Evolutionary conservation across 108 stramenopile genomes (phyloP), one percentile per base, ranked within the genome.

Genomic region (Nitzschia palea): DNA sequence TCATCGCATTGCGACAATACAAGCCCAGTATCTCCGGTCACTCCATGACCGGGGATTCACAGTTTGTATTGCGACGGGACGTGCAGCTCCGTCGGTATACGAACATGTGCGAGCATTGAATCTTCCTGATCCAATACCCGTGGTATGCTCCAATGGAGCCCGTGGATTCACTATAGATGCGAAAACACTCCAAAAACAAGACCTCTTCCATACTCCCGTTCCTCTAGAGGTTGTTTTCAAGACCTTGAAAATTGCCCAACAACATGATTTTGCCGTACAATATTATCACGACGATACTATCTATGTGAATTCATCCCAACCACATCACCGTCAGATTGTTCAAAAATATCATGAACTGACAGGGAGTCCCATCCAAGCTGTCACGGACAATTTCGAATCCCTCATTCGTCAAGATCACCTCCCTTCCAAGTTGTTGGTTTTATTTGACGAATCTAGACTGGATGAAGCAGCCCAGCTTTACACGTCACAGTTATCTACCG

Each of bases 11-110:
- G 62, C 84, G 8, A 59, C 70, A 23, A 67, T 44, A 23, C 83
- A 82, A 30, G 70, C 72, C 0, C 76, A 70, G 31, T 84, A 86
- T 55, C 28, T 90, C 2, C 70, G 78, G 14, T 26, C 42, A 0
- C 70, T 90, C 22, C 44, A 78, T 35, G 29, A 44, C 37, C 10
- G 57, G 8, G 84, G 84, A 20, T 69, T 86, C 40, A 54, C 30
- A 29, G 52, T 90, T 48, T 50, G 52, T 35, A 68, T 90, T 57
- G 85, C 85, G 0, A 90, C 89, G n/a, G 89, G 89, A 12, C 55
- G 85, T 63, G 61, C 74, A 6, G 62, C 78, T 56, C 53, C 76
- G 4, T 64, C 75, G 25, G 63, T 68, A 8, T 77, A 74, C 52
- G 71, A 80, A 28, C 52, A 65, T 31, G 77, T 77, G 0, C 25